A percentile compares a stretch with the other conserved stretches of the same genome.
These are phyloP conservation scores for Musa balbisiana DNA, from an alignment of 202 grass and related monocot genomes.

Conservation along the genomic window DNA sequence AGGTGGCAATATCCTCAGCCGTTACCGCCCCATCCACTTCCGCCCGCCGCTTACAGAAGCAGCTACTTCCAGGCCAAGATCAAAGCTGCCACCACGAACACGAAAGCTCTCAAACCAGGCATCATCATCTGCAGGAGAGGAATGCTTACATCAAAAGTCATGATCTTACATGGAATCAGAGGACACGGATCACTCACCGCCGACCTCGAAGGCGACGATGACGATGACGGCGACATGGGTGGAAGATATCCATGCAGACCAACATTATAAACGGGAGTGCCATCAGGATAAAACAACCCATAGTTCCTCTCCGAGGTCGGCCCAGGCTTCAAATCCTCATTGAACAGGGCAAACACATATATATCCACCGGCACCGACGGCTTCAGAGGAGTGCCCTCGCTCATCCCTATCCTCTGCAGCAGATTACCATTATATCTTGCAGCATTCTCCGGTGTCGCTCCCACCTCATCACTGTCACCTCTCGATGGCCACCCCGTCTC, in stretches of 20 bases:
- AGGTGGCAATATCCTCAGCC: not conserved
- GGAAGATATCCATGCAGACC: constrained; percentile 60
- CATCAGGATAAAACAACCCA: constrained; percentile 79
- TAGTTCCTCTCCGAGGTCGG: constrained; percentile 86
- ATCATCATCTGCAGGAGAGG: constrained; percentile 31
- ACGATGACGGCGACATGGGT: constrained; percentile 32
- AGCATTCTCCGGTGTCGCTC: constrained; percentile 71
- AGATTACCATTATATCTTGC: constrained; percentile 72
- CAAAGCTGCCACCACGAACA: constrained; percentile 28
- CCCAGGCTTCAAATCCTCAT: constrained; percentile 84
- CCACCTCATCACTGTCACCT: constrained; percentile 60
- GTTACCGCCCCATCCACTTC: not conserved
- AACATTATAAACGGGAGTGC: constrained; percentile 64
- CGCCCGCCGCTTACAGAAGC: not conserved
- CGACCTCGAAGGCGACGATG: constrained; percentile 4
- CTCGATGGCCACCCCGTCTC: constrained; percentile 94
- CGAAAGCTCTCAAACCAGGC: constrained; percentile 19
- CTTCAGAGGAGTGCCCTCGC: constrained; percentile 71
- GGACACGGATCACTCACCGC: constrained; percentile 12
- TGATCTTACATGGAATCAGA: not conserved
- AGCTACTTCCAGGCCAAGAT: constrained; percentile 29
- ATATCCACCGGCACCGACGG: constrained; percentile 58
- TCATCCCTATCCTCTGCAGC: constrained; percentile 56
- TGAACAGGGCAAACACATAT: constrained; percentile 85
- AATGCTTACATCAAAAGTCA: not conserved